phyloP scores from a whole-genome alignment of 805 yeast species.

The Candida bentonensis region DNA sequence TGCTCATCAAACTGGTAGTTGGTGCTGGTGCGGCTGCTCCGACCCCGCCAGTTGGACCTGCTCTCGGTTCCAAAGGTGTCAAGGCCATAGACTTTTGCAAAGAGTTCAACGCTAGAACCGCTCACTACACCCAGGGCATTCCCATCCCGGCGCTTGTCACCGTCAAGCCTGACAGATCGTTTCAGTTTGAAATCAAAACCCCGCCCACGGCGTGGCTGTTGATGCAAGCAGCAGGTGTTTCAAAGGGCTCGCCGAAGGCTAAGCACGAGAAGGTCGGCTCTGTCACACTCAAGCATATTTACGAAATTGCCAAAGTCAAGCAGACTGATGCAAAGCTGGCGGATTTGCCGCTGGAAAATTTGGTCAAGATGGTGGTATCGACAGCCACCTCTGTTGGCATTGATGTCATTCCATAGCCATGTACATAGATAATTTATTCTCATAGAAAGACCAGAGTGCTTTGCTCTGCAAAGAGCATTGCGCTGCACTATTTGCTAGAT shows the following conservation, averaged over 20 bases:
- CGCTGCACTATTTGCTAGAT: no score
- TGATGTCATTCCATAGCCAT: slow-evolving; percentile 47
- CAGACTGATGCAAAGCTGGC: slow-evolving; percentile 70
- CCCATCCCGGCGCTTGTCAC: slow-evolving; percentile 81
- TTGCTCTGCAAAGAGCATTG: no score
- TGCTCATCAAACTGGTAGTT: slow-evolving; percentile 74
- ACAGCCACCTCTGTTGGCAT: slow-evolving; percentile 89
- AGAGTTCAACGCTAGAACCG: slow-evolving; percentile 95
- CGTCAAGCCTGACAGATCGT: slow-evolving; percentile 86
- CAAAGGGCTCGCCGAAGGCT: slow-evolving; percentile 61
- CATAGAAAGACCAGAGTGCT: no score
- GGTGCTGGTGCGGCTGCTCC: slow-evolving; percentile 98
- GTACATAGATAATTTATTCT: neutral
- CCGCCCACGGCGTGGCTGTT: slow-evolving; percentile 87
- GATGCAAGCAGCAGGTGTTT: slow-evolving; percentile 64
- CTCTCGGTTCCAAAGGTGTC: slow-evolving; percentile 95
- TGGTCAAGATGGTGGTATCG: slow-evolving; percentile 70
- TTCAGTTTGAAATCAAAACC: slow-evolving; percentile 71
- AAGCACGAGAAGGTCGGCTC: slow-evolving; percentile 37
- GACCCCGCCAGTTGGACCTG: slow-evolving; percentile 98
- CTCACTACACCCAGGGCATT: slow-evolving; percentile 67
- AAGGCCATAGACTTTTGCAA: slow-evolving; percentile 97
- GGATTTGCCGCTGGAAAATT: slow-evolving; percentile 52
- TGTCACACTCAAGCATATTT: slow-evolving; percentile 71
- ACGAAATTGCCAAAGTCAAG: slow-evolving; percentile 90